Conservation (phyloP, 2,329 filamentous ascomycete species). For the Chaetomium strumarium region DNA sequence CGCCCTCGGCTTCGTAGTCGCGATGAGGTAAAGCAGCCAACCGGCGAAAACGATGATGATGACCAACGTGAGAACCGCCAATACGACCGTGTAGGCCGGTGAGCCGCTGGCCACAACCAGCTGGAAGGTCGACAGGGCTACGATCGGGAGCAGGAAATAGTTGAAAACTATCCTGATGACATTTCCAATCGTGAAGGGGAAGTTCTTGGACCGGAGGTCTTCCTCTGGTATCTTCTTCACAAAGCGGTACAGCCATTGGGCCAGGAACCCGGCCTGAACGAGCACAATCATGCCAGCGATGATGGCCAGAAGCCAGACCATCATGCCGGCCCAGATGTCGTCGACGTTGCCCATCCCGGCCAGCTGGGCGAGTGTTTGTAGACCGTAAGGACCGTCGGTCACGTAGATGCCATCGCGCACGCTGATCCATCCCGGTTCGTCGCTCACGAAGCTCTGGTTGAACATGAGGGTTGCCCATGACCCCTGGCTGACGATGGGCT, state of each 20-base stretch:
- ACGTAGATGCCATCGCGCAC: slow-evolving; percentile 83
- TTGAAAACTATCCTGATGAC: slow-evolving; percentile 83
- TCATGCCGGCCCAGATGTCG: slow-evolving; percentile 93
- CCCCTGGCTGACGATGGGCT: slow-evolving; percentile 80
- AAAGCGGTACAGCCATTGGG: slow-evolving; percentile 69
- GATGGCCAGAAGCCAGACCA: slow-evolving; percentile 80
- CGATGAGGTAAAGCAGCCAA: slow-evolving; percentile 78
- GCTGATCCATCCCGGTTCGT: slow-evolving; percentile 58
- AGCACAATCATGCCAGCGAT: slow-evolving; percentile 61
- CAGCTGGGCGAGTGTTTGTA: slow-evolving; percentile 73
- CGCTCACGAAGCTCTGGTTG: slow-evolving; percentile 79
- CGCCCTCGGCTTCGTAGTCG: slow-evolving; percentile 72
- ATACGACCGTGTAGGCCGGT: slow-evolving; percentile 62
- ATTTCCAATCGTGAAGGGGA: slow-evolving; percentile 78
- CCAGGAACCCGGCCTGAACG: slow-evolving; percentile 69
- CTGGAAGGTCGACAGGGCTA: slow-evolving; percentile 86
- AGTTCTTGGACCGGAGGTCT: slow-evolving; percentile 83
- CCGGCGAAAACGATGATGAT: slow-evolving; percentile 65
- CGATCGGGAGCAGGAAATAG: slow-evolving; percentile 82
- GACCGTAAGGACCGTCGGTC: slow-evolving; percentile 69
- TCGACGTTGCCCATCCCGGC: slow-evolving; percentile 69
- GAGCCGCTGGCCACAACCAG: slow-evolving; percentile 68
- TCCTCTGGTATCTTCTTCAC: slow-evolving; percentile 70
- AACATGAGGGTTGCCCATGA: slow-evolving; percentile 91
- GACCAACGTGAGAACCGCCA: slow-evolving; percentile 70